phyloP scores from a whole-genome alignment of 768 basidiomycete genomes.

The Pleurotus cornucopiae region DNA sequence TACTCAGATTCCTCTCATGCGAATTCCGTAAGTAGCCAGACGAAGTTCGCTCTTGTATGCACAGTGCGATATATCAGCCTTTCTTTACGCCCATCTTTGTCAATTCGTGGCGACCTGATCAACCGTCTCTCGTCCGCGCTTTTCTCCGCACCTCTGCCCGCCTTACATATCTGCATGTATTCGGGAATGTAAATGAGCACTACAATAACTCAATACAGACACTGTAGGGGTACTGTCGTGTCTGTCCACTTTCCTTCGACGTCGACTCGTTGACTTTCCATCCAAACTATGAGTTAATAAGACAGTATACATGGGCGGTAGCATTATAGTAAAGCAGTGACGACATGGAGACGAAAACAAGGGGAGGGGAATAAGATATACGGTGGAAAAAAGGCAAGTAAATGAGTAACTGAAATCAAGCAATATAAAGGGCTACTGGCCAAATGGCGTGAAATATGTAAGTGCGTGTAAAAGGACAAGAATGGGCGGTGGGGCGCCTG shows the following conservation, averaged over 20 bases:
- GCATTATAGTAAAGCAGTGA: slow-evolving; percentile 12
- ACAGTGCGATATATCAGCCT: no score
- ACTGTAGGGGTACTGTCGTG: no score
- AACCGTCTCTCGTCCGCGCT: no score
- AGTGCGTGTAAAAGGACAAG: slow-evolving; percentile 9
- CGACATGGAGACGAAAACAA: slow-evolving; percentile 9
- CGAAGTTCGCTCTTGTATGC: no score
- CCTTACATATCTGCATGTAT: no score
- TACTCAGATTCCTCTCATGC: not conserved
- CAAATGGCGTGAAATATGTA: slow-evolving; percentile 6
- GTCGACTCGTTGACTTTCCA: not conserved
- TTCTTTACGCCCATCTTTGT: no score
- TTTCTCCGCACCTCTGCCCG: no score
- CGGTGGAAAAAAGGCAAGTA: slow-evolving; percentile 6
- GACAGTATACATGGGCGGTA: slow-evolving; percentile 4
- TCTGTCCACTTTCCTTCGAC: no score
- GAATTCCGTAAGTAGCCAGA: no score
- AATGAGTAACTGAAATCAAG: not conserved
- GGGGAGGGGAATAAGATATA: slow-evolving; percentile 1
- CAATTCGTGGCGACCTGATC: no score
- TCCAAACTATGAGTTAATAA: slow-evolving; percentile 4
- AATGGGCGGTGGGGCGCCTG: not conserved
- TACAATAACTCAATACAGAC: no score
- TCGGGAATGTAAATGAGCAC: no score
- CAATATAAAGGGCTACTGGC: slow-evolving; percentile 7